These are phyloP conservation scores for Pythium dissotocum DNA, from an alignment of 352 stramenopile genomes.

Conservation along the genomic window DNA sequence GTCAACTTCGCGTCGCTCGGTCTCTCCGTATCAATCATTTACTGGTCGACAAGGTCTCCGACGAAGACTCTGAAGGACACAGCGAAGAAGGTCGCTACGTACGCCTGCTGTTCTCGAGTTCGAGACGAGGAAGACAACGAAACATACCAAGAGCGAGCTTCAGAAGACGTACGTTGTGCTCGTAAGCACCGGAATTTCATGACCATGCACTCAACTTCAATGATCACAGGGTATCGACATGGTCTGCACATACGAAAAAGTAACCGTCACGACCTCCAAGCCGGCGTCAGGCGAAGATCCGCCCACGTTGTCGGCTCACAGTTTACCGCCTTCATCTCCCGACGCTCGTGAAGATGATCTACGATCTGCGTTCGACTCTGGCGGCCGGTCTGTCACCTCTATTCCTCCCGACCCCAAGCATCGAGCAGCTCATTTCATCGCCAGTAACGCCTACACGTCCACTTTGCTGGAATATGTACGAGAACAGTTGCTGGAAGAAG, in stretches of 20 bases:
- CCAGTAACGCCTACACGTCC: slow-evolving; percentile 34
- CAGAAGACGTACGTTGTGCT: neutral
- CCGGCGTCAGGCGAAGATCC: slow-evolving; percentile 4
- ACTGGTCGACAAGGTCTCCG: slow-evolving; percentile 31
- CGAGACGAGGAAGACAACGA: neutral
- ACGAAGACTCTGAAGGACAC: slow-evolving; percentile 7
- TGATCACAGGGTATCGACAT: neutral
- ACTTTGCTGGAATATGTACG: slow-evolving; percentile 35
- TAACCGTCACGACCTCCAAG: slow-evolving; percentile 12
- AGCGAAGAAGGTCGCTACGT: neutral
- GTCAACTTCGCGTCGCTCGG: slow-evolving; percentile 39
- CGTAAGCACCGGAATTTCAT: neutral
- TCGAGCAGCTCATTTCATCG: slow-evolving; percentile 26
- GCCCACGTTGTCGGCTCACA: slow-evolving; percentile 15
- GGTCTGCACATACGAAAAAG: neutral
- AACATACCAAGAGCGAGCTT: neutral
- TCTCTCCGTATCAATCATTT: slow-evolving; percentile 35
- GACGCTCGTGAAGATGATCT: slow-evolving; percentile 13
- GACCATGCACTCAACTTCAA: neutral
- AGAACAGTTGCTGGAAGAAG: slow-evolving; percentile 35
- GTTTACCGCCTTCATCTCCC: slow-evolving; percentile 24
- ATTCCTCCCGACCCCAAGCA: slow-evolving; percentile 33
- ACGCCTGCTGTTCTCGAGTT: slow-evolving; percentile 15
- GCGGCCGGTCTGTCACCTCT: slow-evolving; percentile 31
- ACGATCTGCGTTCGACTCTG: slow-evolving; percentile 35